Evolutionary conservation across 257 asterid genomes (phyloP), one percentile per base, ranked within the genome.

Genomic region (Nicotiana noctiflora): DNA sequence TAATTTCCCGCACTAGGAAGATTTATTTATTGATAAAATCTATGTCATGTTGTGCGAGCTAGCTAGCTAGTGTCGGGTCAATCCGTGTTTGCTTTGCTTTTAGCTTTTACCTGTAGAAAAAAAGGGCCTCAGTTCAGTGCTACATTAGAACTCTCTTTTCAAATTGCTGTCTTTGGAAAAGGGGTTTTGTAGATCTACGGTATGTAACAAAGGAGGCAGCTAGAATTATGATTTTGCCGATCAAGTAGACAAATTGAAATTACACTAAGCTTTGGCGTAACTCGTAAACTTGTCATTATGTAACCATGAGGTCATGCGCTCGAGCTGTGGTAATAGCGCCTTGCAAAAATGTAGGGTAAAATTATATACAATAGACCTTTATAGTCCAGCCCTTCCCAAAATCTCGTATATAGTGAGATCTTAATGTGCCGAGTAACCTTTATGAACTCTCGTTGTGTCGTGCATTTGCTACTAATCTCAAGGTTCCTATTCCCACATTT

Each of bases 131-230:
- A 27, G 56, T 19, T n/a, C 11, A 31, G 10, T 32, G 21, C 2
- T 34, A 23, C 56, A 34, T 77, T 34, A 19, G 19, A 77, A 77
- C 56, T 59, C 72, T 34, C 8, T 21, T 77, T 77, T 57, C 19
- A 10, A 68, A n/a, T 70, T 59, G 57, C 37, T 77, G 72, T 77
- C 72, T 77, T 37, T 3, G 11, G 3, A 60, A 40, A 77, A 60
- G 60, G 81, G 23, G 55, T 60, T 62, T 17, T 77, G 18, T 44
- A 37, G 74, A 77, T 60, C 60, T 60, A 62, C 27, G 8, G 74
- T 62, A 60, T n/a, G 68, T 74, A 37, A 60, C 10, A 77, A 32
- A 19, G 57, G 81, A 77, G 74, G 27, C 60, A 77, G 21, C 44
- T 40, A 40, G 32, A 68, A 68, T 40, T 40, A 70, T 27, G 29